Evolutionary conservation across 257 asterid genomes (phyloP).

Genomic region (Paraleonurus japonicus): DNA sequence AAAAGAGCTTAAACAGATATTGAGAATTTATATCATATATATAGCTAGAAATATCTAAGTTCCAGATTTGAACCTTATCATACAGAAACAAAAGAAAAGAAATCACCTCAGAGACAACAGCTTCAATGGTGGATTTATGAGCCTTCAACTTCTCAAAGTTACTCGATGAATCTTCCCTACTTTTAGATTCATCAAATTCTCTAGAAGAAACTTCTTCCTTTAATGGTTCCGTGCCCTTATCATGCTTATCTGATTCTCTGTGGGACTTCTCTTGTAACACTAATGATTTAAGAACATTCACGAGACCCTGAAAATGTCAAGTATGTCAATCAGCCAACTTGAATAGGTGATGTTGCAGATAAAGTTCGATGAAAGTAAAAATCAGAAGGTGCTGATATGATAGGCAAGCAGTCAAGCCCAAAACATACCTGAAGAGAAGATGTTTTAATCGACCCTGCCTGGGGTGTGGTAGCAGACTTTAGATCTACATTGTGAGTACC

Average conservation of each 20-base stretch:
- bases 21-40: neutral
- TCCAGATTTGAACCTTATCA: constrained; percentile 20
- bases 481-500: constrained; percentile 83
- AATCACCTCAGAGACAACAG: constrained; percentile 91
- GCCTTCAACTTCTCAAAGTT: constrained; percentile 95
- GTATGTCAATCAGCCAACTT: constrained; percentile 26
- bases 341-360: constrained; percentile 15
- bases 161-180: constrained; percentile 69
- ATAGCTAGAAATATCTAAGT: constrained; percentile 15
- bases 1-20: constrained; percentile 18
- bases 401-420: constrained; percentile 15
- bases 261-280: constrained; percentile 86
- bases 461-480: constrained; percentile 74
- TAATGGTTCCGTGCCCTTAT: constrained; percentile 42
- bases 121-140: constrained; percentile 92
- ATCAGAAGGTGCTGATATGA: constrained; percentile 17
- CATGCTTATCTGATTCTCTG: constrained; percentile 56
- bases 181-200: constrained; percentile 55
- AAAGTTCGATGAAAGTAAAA: constrained; percentile 8
- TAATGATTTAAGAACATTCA: constrained; percentile 80
- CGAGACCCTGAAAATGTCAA: constrained; percentile 65
- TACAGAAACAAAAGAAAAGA: constrained; percentile 27
- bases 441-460: constrained; percentile 76
- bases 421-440: constrained; percentile 83
- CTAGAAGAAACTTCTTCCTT: constrained; percentile 53